Conservation (phyloP, 352 stramenopile species). For the Pythium inflatum region DNA sequence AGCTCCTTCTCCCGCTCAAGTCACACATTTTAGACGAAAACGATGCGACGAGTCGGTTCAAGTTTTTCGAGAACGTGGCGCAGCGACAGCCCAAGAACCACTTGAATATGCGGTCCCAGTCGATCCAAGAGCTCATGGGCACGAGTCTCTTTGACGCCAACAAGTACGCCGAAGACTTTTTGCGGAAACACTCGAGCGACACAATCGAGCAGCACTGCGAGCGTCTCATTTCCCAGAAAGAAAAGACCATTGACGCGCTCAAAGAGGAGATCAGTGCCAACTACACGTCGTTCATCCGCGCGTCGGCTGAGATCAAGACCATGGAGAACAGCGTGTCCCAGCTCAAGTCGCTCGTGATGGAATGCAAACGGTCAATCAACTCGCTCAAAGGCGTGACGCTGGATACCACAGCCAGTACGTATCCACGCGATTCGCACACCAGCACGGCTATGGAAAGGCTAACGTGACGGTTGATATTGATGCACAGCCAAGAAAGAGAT, state of each 20-base stretch:
- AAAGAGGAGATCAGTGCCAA: conserved; percentile 85
- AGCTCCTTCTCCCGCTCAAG: conserved; percentile 75
- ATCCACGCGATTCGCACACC: no score
- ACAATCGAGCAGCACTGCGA: conserved; percentile 80
- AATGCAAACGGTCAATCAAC: conserved; percentile 75
- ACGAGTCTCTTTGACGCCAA: conserved; percentile 63
- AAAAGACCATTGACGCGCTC: conserved; percentile 83
- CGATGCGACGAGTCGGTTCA: conserved; percentile 54
- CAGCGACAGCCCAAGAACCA: conserved; percentile 73
- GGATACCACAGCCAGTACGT: conserved; percentile 48
- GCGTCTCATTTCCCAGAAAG: conserved; percentile 77
- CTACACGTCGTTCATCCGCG: conserved; percentile 81
- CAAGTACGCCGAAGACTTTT: conserved; percentile 80
- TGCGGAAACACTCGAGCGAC: conserved; percentile 72
- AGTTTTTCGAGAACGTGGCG: conserved; percentile 52
- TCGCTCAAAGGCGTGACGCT: conserved; percentile 55
- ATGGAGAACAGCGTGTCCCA: conserved; percentile 88
- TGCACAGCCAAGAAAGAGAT: conserved; percentile 43
- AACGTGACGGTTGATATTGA: not conserved
- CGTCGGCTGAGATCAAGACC: conserved; percentile 73
- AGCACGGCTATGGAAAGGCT: no score
- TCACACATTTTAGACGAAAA: conserved; percentile 75
- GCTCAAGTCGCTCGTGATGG: conserved; percentile 71
- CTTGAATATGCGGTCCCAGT: conserved; percentile 65
- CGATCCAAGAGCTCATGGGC: conserved; percentile 83